phyloP scores from a whole-genome alignment of 495 filamentous ascomycete genomes.

The Thozetella sp. region DNA sequence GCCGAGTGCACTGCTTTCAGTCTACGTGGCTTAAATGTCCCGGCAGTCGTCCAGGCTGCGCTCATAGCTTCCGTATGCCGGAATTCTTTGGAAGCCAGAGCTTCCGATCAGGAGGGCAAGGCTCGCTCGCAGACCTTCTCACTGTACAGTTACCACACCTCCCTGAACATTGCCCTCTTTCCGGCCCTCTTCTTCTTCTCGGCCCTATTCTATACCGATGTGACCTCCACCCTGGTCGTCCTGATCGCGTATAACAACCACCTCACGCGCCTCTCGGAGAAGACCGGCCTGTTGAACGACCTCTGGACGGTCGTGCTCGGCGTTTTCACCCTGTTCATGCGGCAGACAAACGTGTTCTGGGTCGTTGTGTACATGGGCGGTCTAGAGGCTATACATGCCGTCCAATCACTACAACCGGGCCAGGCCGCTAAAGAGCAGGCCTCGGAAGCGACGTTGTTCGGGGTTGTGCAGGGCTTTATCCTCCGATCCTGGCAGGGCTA shows the following conservation, averaged over 20 bases:
- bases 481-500: slow-evolving; percentile 48
- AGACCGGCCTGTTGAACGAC: slow-evolving; percentile 27
- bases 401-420: slow-evolving; percentile 36
- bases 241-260: slow-evolving; percentile 68
- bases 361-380: slow-evolving; percentile 84
- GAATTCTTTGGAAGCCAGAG: slow-evolving; percentile 22
- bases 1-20: slow-evolving; percentile 41
- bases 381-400: slow-evolving; percentile 58
- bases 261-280: slow-evolving; percentile 34
- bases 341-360: slow-evolving; percentile 98
- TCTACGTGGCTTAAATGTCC: slow-evolving; percentile 54
- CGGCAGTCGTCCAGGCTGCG: slow-evolving; percentile 40
- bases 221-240: slow-evolving; percentile 68
- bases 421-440: slow-evolving; percentile 14
- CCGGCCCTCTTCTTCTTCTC: slow-evolving; percentile 96
- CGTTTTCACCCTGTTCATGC: slow-evolving; percentile 66
- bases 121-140: slow-evolving; percentile 8
- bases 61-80: slow-evolving; percentile 33
- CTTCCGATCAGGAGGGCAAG: slow-evolving; percentile 7
- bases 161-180: slow-evolving; percentile 82
- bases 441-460: slow-evolving; percentile 16
- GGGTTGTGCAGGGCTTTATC: slow-evolving; percentile 26
- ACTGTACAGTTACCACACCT: slow-evolving; percentile 54
- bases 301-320: slow-evolving; percentile 56
- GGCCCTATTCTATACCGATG: slow-evolving; percentile 91